Evolutionary conservation across 768 basidiomycete species (phyloP), one percentile per base, ranked within the genome.

Genomic region (Tylopilus sp.): DNA sequence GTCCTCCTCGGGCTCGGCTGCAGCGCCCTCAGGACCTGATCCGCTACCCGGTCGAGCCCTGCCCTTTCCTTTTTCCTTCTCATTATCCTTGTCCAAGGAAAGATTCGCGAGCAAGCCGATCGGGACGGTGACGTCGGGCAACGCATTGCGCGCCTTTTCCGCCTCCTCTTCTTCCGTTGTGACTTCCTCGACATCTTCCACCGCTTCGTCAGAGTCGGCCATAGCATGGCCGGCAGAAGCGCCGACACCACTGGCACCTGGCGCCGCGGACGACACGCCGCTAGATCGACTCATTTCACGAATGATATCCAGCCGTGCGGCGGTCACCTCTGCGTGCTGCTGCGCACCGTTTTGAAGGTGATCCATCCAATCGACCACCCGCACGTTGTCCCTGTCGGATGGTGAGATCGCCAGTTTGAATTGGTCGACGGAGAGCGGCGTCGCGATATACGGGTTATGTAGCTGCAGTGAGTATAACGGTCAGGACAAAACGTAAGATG

Each of bases 391-490:
- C 46, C 79, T 76, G 60, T 91, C 88, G 5, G 83, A 83, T 3
- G 87, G 83, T 0, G 87, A 86, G 0, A 86, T 87, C 6, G 88
- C 86, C 78, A 83, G 79, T 35, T 84, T 78, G 62, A 89, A 90
- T 2, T 88, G 86, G 5, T 85, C 85, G 54, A 90, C 88, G 2
- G 86, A 82, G 47, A 91, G 75, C 5, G 88, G 88, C 0, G 87
- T 90, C 8, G 88, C 86, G 43, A 80, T 72, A 65, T 88, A 91
- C 2, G 88, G 88, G 56, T 90, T 90, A 58, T 91, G 88, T 26
- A 91, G 67, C 41, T 67, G 31, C 2, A 42, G 9, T 3, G 13
- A 2, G 15, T 36, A 40, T 33, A 15, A 22, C 40, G 30, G 28
- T 62, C 31, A 54, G 44, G 8, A 30, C 21, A 26, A 48, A 38